A percentile compares a stretch with the other conserved stretches of the same genome.
phyloP scores from a whole-genome alignment of 768 basidiomycete species.

The Hericium coralloides region DNA sequence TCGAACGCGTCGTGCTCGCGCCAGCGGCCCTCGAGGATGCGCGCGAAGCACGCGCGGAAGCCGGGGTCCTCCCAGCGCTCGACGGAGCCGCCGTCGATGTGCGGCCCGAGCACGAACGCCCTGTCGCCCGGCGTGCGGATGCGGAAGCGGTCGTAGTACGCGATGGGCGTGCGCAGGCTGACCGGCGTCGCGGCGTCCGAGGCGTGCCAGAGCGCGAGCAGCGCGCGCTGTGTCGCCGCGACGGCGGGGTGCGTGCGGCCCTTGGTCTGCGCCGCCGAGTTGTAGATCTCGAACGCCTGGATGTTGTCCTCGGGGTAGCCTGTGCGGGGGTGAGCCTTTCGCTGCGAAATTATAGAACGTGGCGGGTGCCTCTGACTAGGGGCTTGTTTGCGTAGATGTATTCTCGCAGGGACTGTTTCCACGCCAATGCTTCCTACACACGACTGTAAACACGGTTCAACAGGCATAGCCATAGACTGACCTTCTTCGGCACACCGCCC shows the following conservation, averaged over 20 bases:
- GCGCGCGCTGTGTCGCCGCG: conserved; percentile 45
- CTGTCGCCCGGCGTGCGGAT: conserved; percentile 66
- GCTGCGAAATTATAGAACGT: neutral
- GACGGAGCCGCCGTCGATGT: conserved; percentile 54
- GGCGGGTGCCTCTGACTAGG: conserved; percentile 37
- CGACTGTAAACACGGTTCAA: neutral
- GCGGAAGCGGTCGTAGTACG: conserved; percentile 69
- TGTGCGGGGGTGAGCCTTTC: conserved; percentile 16
- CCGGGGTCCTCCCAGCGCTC: conserved; percentile 66
- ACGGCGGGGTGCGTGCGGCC: conserved; percentile 60
- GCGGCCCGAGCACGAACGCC: conserved; percentile 58
- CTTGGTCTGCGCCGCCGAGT: conserved; percentile 49
- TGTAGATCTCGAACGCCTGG: conserved; percentile 71
- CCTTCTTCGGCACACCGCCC: conserved; percentile 47
- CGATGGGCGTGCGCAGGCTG: conserved; percentile 49
- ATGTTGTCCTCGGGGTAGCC: conserved; percentile 61
- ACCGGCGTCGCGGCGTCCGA: conserved; percentile 34
- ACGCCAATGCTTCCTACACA: conserved; percentile 44
- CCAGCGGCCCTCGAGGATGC: conserved; percentile 58
- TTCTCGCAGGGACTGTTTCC: conserved; percentile 46
- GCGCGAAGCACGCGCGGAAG: conserved; percentile 50
- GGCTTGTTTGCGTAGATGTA: conserved; percentile 43
- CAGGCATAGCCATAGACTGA: conserved; percentile 18
- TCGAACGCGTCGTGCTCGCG: conserved; percentile 59
- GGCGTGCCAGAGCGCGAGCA: conserved; percentile 54